Evolutionary conservation across 2,329 filamentous ascomycete species (phyloP).

Genomic region (Alternaria sp.): DNA sequence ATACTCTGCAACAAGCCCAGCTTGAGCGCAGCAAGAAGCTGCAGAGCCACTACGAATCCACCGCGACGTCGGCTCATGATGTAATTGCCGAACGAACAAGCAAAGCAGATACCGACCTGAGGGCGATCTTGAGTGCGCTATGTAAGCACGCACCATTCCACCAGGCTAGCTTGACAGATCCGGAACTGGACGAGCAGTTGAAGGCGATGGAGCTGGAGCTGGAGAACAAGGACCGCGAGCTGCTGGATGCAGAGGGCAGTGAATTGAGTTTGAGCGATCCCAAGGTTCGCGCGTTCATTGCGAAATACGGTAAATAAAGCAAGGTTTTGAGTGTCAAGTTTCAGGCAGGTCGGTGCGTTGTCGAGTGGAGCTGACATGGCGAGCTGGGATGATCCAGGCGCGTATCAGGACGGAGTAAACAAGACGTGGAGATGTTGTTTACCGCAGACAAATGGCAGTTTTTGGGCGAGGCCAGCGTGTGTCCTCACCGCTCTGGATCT

Average conservation of each 20-base stretch:
- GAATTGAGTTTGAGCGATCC: conserved; percentile 40
- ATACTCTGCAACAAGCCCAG: conserved; percentile 35
- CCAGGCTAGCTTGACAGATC: conserved; percentile 31
- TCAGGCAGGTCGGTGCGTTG: conserved; percentile 7
- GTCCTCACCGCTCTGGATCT: neutral
- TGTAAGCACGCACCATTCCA: conserved; percentile 47
- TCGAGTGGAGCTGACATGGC: conserved; percentile 3
- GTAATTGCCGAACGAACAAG: conserved; percentile 45
- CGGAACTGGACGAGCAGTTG: conserved; percentile 39
- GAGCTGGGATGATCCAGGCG: conserved; percentile 4
- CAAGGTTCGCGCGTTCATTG: conserved; percentile 41
- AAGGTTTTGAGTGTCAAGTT: neutral
- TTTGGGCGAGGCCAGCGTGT: neutral
- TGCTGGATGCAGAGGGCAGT: conserved; percentile 46
- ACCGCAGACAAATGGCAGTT: neutral
- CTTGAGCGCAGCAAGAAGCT: conserved; percentile 46
- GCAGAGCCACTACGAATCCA: conserved; percentile 41
- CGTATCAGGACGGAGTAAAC: conserved; percentile 1
- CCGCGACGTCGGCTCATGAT: conserved; percentile 41
- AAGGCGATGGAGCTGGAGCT: conserved; percentile 47
- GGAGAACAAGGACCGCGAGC: conserved; percentile 46
- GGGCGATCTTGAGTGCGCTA: conserved; percentile 47
- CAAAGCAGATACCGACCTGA: conserved; percentile 46
- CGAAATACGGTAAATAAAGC: conserved; percentile 35
- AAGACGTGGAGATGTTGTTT: conserved; percentile 5